Conservation (phyloP, 139 green algal species). For the Deuterostichococcus epilithicus region DNA sequence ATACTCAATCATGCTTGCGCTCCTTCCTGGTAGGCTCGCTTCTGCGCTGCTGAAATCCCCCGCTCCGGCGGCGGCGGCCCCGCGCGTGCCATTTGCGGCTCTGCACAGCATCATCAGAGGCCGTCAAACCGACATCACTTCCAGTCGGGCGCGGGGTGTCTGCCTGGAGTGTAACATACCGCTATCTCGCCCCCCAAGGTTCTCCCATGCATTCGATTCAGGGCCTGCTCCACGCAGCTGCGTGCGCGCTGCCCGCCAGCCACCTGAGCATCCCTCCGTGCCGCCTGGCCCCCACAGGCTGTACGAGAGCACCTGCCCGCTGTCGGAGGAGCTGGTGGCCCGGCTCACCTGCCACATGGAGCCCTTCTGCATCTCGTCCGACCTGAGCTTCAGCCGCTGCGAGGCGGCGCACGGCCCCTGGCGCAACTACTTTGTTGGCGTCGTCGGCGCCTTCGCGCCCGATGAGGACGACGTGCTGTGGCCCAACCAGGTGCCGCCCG, state of each 20-base stretch:
- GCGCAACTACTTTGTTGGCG: constrained; percentile 40
- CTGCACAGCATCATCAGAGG: neutral
- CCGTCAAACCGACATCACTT: neutral
- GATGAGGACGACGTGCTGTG: constrained; percentile 49
- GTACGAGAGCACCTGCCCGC: constrained; percentile 35
- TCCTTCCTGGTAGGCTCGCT: neutral
- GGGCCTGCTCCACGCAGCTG: too few species aligned
- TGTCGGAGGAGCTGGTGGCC: constrained; percentile 24
- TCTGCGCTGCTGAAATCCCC: neutral
- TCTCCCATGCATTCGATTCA: too few species aligned
- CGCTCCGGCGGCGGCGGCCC: neutral
- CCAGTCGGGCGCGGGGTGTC: too few species aligned
- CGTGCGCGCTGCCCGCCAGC: too few species aligned
- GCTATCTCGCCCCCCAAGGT: too few species aligned
- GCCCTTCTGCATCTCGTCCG: constrained; percentile 25
- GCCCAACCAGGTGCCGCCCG: constrained; percentile 34
- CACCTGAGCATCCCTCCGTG: too few species aligned
- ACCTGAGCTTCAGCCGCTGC: constrained; percentile 23
- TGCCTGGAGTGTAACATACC: too few species aligned
- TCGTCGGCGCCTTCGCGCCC: constrained; percentile 33
- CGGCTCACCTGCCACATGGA: constrained; percentile 18
- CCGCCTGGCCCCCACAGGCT: constrained; percentile 14
- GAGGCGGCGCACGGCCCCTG: constrained; percentile 28
- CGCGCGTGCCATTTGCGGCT: neutral
- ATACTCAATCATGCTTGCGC: too few species aligned